These are phyloP conservation scores for Escovopsis sp. DNA, from an alignment of 2,329 filamentous ascomycete genomes.

Conservation along the genomic window DNA sequence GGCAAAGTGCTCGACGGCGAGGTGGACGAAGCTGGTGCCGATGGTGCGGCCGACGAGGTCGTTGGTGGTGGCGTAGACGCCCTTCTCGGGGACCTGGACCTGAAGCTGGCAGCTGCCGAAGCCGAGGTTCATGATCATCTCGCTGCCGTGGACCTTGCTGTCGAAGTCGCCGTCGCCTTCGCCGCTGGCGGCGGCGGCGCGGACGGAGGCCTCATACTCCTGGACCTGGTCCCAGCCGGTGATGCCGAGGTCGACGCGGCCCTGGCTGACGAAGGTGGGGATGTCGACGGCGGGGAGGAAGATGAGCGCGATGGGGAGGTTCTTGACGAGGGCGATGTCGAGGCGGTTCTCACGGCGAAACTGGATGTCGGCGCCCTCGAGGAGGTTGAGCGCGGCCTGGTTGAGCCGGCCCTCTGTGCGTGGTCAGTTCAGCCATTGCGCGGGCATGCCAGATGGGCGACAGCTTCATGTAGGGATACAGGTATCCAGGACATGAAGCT, in stretches of 20 bases:
- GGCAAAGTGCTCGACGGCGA: constrained; percentile 73
- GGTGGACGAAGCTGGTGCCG: constrained; percentile 83
- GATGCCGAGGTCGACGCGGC: constrained; percentile 84
- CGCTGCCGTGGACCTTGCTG: constrained; percentile 46
- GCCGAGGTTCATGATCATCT: constrained; percentile 76
- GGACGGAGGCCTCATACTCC: constrained; percentile 62
- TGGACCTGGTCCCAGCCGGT: constrained; percentile 86
- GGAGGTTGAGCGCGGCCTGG: constrained; percentile 73
- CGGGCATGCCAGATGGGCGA: no score
- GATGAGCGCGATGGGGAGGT: constrained; percentile 84
- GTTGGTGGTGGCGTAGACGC: constrained; percentile 49
- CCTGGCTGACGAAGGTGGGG: constrained; percentile 91
- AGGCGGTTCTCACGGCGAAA: constrained; percentile 90
- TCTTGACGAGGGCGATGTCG: constrained; percentile 96
- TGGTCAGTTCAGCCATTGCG: constrained; percentile 5
- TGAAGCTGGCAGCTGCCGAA: constrained; percentile 89
- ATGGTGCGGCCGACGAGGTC: constrained; percentile 86
- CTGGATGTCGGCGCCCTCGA: constrained; percentile 88
- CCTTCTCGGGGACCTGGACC: constrained; percentile 90
- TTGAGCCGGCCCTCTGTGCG: constrained; percentile 88
- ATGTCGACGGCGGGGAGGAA: constrained; percentile 97
- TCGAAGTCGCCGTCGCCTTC: constrained; percentile 32
- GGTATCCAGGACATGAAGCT: no score
- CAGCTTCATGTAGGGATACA: no score
- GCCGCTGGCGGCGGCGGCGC: constrained; percentile 30